Base-by-base conservation (phyloP, 352 stramenopile genomes). In the Aphanomyces stellatus region DNA sequence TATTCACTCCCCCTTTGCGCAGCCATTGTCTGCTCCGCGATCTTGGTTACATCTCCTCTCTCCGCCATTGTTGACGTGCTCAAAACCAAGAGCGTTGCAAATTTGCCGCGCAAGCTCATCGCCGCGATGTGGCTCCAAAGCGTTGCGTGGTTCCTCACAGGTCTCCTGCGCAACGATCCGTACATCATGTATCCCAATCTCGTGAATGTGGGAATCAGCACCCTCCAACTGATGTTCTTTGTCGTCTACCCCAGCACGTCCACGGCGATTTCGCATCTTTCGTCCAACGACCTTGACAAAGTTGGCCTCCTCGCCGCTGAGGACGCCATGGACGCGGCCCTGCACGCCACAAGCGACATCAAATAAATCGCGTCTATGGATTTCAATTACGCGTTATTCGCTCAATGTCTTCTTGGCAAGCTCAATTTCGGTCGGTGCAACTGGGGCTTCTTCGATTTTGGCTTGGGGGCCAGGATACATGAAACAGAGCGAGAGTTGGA, bases 401-500 rank as follows among this genome's bases (percentile, higher is more conserved):
- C 8, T 17, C 8, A 17, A 22, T 22, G 46, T 22, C 24, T 53
- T 53, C 25, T 41, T 61, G 53, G 53, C 15, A 6, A 61, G 7
- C 33, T 41, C 53, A 15, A 61, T 19, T 31, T 61, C 53, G 34
- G 11, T 28, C n/a, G n/a, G n/a, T n/a, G n/a, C n/a, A n/a, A n/a
- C n/a, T n/a, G n/a, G n/a, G n/a, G n/a, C n/a, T n/a, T n/a, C n/a
- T 13, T 61, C 53, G 30, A 8, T 46, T 24, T 61, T 43, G 15
- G 53, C 22, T 11, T 10, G 5, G 10, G 53, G 30, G 13, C 25
- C 30, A 1, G 11, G 72, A 51, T 68, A 77, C 17, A 72, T 49
- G 55, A 51, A 62, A 51, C 87, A 78, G 17, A 92, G 74, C 31
- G 49, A 53, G 27, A 92, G 68, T 53, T 92, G 81, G 13, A 85